Conservation (phyloP, 2,329 filamentous ascomycete species). For the Emericellopsis cladophorae region DNA sequence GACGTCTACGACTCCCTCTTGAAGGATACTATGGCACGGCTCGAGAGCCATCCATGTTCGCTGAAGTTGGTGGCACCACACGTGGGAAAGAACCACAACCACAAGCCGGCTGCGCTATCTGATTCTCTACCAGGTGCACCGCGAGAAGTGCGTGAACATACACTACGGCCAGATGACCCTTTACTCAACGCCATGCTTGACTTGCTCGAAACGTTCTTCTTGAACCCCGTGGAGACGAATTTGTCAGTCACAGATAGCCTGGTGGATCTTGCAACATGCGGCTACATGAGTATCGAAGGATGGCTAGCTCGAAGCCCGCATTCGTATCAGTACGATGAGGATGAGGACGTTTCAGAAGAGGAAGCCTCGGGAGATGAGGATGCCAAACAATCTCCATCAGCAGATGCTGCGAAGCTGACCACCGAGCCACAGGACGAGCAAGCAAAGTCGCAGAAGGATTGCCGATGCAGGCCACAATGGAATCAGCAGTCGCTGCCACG, state of each 20-base stretch:
- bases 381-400: no score
- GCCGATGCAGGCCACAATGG: slow-evolving; percentile 42
- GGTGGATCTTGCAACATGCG: slow-evolving; percentile 71
- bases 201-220: slow-evolving; percentile 68
- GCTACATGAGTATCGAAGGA: slow-evolving; percentile 74
- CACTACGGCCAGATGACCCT: slow-evolving; percentile 48
- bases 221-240: slow-evolving; percentile 86
- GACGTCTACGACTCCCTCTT: slow-evolving; percentile 60
- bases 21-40: slow-evolving; percentile 54
- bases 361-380: background rate
- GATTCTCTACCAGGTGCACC: slow-evolving; percentile 47
- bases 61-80: slow-evolving; percentile 53
- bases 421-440: slow-evolving; percentile 17
- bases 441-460: slow-evolving; percentile 33
- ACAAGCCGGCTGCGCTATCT: slow-evolving; percentile 40
- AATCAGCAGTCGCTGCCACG: slow-evolving; percentile 32
- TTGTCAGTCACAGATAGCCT: slow-evolving; percentile 75
- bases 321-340: slow-evolving; percentile 34
- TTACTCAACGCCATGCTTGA: slow-evolving; percentile 54
- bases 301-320: slow-evolving; percentile 73
- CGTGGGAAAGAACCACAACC: slow-evolving; percentile 40
- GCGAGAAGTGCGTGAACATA: slow-evolving; percentile 47
- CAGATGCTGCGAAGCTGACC: background rate
- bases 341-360: slow-evolving; percentile 4
- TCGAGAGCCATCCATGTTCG: slow-evolving; percentile 66